phyloP scores from a whole-genome alignment of 495 filamentous ascomycete species.

The Lichina pygmaea region DNA sequence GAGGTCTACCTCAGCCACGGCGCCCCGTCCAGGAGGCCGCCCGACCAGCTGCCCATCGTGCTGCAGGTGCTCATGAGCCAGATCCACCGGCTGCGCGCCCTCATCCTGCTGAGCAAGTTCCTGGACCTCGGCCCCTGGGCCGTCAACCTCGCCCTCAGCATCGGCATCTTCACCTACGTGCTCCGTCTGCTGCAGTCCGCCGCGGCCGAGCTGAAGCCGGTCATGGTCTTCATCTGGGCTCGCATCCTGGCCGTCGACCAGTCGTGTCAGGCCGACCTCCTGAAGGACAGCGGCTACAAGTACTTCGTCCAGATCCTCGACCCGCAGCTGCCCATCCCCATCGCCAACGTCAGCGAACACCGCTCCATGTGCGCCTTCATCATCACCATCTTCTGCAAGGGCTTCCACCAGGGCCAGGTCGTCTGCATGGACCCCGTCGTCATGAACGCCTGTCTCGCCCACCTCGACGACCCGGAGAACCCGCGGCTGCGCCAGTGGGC shows the following conservation, averaged over 20 bases:
- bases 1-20: constrained; percentile 88
- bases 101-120: constrained; percentile 84
- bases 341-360: constrained; percentile 69
- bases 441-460: constrained; percentile 55
- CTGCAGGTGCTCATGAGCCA: constrained; percentile 90
- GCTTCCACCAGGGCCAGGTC: constrained; percentile 67
- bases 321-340: constrained; percentile 53
- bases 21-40: constrained; percentile 56
- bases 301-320: constrained; percentile 87
- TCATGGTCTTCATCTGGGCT: constrained; percentile 99
- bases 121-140: constrained; percentile 93
- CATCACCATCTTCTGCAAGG: constrained; percentile 85
- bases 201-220: constrained; percentile 79
- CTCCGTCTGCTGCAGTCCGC: constrained; percentile 88
- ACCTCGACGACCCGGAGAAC: constrained; percentile 64
- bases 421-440: constrained; percentile 68
- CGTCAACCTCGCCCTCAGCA: constrained; percentile 82
- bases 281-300: constrained; percentile 89
- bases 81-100: constrained; percentile 71
- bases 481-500: constrained; percentile 86
- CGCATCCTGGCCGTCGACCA: constrained; percentile 87
- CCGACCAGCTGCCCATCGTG: constrained; percentile 87
- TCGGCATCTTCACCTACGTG: constrained; percentile 97
- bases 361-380: constrained; percentile 99
- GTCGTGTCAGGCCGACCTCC: constrained; percentile 67